Percentiles rank a stretch among this genome's conserved stretches.
phyloP scores from a whole-genome alignment of 169 alveolate genomes.

The Plasmodium blacklocki region DNA sequence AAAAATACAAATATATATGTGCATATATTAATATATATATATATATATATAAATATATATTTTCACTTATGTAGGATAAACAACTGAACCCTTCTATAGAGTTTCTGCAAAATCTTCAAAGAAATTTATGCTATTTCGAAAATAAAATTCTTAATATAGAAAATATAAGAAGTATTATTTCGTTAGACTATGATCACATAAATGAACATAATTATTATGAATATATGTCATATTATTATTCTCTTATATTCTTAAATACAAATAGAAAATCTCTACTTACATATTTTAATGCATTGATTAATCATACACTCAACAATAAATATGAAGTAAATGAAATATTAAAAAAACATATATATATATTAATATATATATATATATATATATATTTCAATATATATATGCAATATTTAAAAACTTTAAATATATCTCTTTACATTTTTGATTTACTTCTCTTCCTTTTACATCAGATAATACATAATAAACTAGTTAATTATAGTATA shows the following conservation, averaged over 20 bases:
- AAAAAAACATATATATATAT: not conserved
- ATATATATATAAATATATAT: not conserved
- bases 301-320: conserved; percentile 25
- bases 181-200: conserved; percentile 51
- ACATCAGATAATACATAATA: conserved; percentile 27
- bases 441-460: not conserved
- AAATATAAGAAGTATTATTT: conserved; percentile 60
- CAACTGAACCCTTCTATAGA: conserved; percentile 40
- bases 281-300: conserved; percentile 55
- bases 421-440: not conserved
- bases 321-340: conserved; percentile 10
- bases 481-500: conserved; percentile 48
- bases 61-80: conserved; percentile 40
- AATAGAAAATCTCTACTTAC: conserved; percentile 37
- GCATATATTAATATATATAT: not conserved
- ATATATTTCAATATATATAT: not conserved
- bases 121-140: conserved; percentile 67
- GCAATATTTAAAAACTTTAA: not conserved
- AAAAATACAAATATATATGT: not conserved
- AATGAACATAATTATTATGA: conserved; percentile 34
- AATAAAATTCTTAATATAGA: conserved; percentile 46
- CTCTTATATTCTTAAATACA: conserved; percentile 36
- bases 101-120: conserved; percentile 66
- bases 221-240: conserved; percentile 26
- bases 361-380: not conserved